Evolutionary conservation across 2,329 filamentous ascomycete species (phyloP), one percentile per base, ranked within the genome.

Genomic region (Calonectria montana): DNA sequence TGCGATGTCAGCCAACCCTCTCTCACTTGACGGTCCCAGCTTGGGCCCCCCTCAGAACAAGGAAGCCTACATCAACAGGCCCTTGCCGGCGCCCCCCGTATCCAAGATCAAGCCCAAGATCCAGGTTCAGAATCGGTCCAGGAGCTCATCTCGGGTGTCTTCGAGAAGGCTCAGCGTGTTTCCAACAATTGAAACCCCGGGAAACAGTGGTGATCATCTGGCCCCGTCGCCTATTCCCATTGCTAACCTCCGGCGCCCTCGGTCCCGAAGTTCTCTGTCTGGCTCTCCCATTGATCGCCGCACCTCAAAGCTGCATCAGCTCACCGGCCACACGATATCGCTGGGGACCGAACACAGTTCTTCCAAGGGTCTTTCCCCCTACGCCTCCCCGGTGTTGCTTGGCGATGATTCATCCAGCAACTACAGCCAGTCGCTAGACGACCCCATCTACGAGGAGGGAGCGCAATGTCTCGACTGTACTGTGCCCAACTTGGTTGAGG

Each of bases 291-390:
- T 75, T 13, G 74, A 77, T 23, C 76, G 74, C 12, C 77, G 80
- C 1, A 83, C 85, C 0, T 81, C 81, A 50, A 87, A 87, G 77
- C 79, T 86, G 48, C 80, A 82, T 39, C 84, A 86, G 74, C 80
- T 87, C 16, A 87, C 80, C 6, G 86, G 85, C 1, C 78, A 83
- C 31, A 83, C 85, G 47, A 53, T 86, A n/a, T 79, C 80, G 57
- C 71, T 81, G 21, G 59, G 57, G 21, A 50, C 71, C 16, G 77
- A 79, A 55, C 78, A 75, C 72, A 65, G 50, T 27, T 62, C 39
- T 25, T 45, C 39, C 13, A 67, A 37, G 3, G 69, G 65, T 18
- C 70, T 75, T 63, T 79, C 73, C 16, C 75, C 75, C 9, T 74
- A 71, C 27, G 65, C 75, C 16, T 78, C 73, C 2, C 75, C 71